Base-by-base conservation (phyloP, 2,329 filamentous ascomycete species). In the Clarireedia homoeocarpa region DNA sequence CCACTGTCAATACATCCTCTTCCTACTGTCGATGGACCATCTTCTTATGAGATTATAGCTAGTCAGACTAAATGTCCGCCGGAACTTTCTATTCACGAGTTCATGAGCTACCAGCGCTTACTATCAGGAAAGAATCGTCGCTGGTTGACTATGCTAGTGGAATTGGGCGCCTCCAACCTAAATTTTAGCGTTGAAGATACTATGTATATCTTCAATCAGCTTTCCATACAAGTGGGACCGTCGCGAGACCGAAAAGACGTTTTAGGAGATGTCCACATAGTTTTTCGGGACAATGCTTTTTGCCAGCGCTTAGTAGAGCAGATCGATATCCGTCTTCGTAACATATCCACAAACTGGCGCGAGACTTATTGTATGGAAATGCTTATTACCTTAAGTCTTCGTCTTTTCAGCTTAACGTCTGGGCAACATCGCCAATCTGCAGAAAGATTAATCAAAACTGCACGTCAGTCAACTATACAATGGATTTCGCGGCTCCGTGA, bases 311-410 rank as follows among this genome's bases (percentile, higher is more conserved):
- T 88, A 0, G 46, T 76, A 0, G 67, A 76, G 0, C 75, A 81
- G 38, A 63, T 88, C 0, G 61, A 71, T 1, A 57, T 66, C n/a
- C 74, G 75, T 1, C 56, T 87, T 0, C 63, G 70, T 0, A 63
- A 66, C 0, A 76, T 88, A 6, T 64, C 67, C 0, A 66, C 71
- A 0, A 87, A 82, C 46, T 85, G 82, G 78, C 74, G 82, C 0
- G 84, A 88, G 58, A 71, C 70, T 0, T 67, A 79, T 51, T 73
- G 75, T 14, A 85, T 88, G 81, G 76, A 81, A 4, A 72, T 77
- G 0, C 53, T 86, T 1, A 73, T 85, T 5, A 78, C 74, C 0
- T 61, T 87, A 0, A 62, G 72, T 0, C 63, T 82, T 0, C 74
- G 79, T 2, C 63, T 51, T 61, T 48, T 14, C 10, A 34, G 2